Evolutionary conservation across 208 protist genomes (phyloP).

Genomic region (Leishmania lainsoni): DNA sequence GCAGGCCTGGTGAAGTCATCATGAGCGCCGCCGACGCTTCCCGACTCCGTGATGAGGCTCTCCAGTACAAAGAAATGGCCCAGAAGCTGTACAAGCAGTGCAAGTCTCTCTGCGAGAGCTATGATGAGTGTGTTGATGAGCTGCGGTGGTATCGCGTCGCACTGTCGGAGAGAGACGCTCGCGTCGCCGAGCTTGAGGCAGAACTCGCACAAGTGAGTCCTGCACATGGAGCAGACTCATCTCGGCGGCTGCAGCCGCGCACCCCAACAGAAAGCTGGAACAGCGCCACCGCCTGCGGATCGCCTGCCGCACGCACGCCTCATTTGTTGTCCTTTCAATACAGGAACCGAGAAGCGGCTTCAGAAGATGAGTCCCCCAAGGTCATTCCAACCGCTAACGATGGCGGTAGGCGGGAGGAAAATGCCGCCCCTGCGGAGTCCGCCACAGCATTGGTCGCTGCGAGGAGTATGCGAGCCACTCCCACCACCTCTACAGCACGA

Average conservation of each 20-base stretch:
- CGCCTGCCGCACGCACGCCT: background rate
- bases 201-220: conserved; percentile 2
- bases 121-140: conserved; percentile 63
- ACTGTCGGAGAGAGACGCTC: conserved; percentile 26
- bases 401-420: background rate
- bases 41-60: conserved; percentile 24
- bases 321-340: background rate
- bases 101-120: conserved; percentile 55
- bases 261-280: conserved; percentile 6
- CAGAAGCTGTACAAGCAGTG: conserved; percentile 61
- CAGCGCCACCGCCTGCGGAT: background rate
- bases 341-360: conserved; percentile 1
- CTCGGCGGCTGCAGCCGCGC: background rate
- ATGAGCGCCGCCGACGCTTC: background rate
- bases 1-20: conserved; percentile 19
- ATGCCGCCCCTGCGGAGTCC: too few relatives aligned
- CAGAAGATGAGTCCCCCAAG: background rate
- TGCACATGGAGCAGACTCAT: background rate
- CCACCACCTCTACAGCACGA: conserved; percentile 4
- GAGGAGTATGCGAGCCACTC: background rate
- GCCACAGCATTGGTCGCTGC: background rate
- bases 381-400: background rate
- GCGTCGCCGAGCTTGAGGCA: conserved; percentile 32
- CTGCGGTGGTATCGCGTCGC: conserved; percentile 27
- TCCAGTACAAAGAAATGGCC: conserved; percentile 48